phyloP scores from a whole-genome alignment of 2,329 filamentous ascomycete species.

The Teratosphaeria pseudoeucalypti region DNA sequence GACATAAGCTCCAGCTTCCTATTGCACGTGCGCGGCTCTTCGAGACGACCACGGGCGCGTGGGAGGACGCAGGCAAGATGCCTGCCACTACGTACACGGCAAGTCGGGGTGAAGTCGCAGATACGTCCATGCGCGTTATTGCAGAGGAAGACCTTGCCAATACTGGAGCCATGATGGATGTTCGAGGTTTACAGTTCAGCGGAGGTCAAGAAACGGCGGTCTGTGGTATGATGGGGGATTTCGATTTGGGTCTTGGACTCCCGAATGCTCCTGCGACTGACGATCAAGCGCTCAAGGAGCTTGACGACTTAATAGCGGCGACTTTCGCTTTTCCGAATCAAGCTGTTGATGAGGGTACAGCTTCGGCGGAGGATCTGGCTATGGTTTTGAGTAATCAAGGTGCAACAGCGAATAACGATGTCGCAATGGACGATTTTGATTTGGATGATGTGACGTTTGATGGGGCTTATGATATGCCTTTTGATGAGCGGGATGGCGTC shows the following conservation, averaged over 20 bases:
- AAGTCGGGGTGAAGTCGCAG: not conserved
- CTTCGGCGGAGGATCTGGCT: not conserved
- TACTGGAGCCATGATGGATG: slow-evolving; percentile 24
- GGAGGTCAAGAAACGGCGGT: slow-evolving; percentile 11
- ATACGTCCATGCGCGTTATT: slow-evolving; percentile 1
- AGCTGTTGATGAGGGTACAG: not conserved
- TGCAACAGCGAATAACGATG: not conserved
- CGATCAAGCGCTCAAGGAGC: slow-evolving; percentile 11
- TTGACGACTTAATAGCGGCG: slow-evolving; percentile 16
- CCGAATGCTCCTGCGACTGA: not conserved
- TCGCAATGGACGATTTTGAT: slow-evolving; percentile 9
- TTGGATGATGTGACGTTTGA: slow-evolving; percentile 16
- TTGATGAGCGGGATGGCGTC: slow-evolving; percentile 11
- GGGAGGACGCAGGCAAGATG: slow-evolving; percentile 22
- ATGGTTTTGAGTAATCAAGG: not conserved
- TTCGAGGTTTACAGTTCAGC: slow-evolving; percentile 15
- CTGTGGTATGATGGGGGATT: not conserved
- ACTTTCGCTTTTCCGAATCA: slow-evolving; percentile 1
- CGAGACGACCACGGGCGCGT: slow-evolving; percentile 19
- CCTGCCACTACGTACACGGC: slow-evolving; percentile 12
- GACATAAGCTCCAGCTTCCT: slow-evolving; percentile 19
- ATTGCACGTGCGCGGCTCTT: slow-evolving; percentile 18
- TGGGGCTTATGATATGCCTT: slow-evolving; percentile 18
- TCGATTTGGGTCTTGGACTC: not conserved
- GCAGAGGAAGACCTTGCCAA: slow-evolving; percentile 5